Conservation (phyloP, 495 filamentous ascomycete species). For the Neurospora discreta region DNA sequence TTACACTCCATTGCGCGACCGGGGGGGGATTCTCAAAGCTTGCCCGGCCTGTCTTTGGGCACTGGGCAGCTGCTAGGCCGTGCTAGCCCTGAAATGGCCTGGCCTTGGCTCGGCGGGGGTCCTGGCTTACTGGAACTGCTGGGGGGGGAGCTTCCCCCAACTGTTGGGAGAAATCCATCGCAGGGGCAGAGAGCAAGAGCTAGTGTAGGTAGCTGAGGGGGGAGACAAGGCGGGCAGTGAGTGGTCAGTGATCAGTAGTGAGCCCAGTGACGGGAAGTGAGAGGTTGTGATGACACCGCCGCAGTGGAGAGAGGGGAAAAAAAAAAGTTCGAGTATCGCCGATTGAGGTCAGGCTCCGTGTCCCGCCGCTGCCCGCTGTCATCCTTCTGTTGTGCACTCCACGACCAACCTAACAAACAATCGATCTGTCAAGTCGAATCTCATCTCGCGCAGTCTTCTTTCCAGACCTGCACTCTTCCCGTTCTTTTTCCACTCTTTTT, state of each 20-base stretch:
- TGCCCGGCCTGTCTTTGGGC: background rate
- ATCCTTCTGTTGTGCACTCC: background rate
- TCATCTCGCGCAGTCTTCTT: background rate
- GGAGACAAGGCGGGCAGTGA: background rate
- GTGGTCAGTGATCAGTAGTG: background rate
- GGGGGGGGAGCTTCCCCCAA: background rate
- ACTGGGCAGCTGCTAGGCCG: background rate
- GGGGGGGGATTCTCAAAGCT: background rate
- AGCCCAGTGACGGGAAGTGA: background rate
- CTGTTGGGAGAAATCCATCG: background rate
- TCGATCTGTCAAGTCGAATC: too few species aligned
- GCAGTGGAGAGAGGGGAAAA: conserved; percentile 7
- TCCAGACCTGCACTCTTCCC: background rate
- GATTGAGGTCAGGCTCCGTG: conserved; percentile 20
- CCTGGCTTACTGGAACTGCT: background rate
- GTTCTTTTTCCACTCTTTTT: background rate
- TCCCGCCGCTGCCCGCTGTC: background rate
- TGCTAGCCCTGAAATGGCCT: background rate
- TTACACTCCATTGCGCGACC: background rate
- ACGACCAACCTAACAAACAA: too few species aligned
- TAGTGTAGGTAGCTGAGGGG: background rate
- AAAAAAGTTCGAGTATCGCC: conserved; percentile 16
- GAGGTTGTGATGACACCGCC: background rate
- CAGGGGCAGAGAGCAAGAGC: background rate
- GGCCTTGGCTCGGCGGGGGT: background rate